These are phyloP conservation scores for Zangia roseola DNA, from an alignment of 768 basidiomycete species.

Conservation along the genomic window DNA sequence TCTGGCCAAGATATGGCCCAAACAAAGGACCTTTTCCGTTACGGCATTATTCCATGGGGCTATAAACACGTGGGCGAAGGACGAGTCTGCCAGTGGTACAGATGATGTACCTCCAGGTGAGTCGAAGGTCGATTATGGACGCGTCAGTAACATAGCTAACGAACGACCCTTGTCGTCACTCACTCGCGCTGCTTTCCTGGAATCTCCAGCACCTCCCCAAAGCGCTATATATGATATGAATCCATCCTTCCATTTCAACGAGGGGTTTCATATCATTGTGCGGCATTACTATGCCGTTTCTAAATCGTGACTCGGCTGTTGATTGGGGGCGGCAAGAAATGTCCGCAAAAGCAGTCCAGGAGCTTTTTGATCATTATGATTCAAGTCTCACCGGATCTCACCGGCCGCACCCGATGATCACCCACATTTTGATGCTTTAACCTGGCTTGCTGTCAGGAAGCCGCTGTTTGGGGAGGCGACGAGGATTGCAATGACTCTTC, in stretches of 20 bases:
- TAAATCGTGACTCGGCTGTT: conserved; percentile 13
- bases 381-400: too few species aligned
- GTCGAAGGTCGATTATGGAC: not conserved
- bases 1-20: too few species aligned
- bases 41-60: conserved; percentile 23
- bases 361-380: conserved; percentile 1
- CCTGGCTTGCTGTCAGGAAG: conserved; percentile 4
- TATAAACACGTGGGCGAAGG: conserved; percentile 20
- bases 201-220: conserved; percentile 10
- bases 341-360: conserved; percentile 13
- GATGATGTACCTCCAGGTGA: conserved; percentile 9
- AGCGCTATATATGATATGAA: conserved; percentile 16
- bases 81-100: conserved; percentile 20
- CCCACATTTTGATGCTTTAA: not conserved
- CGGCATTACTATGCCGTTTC: conserved; percentile 7
- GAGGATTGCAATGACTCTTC: conserved; percentile 17
- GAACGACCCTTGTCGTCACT: too few species aligned
- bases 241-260: conserved; percentile 13
- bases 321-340: conserved; percentile 4
- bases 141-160: too few species aligned
- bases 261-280: conserved; percentile 19
- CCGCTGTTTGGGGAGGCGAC: conserved; percentile 19
- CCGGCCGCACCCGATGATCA: too few species aligned
- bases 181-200: not conserved
- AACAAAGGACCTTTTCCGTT: conserved; percentile 10